Conservation (phyloP, 2,329 filamentous ascomycete species). For the Xylaria digitata region DNA sequence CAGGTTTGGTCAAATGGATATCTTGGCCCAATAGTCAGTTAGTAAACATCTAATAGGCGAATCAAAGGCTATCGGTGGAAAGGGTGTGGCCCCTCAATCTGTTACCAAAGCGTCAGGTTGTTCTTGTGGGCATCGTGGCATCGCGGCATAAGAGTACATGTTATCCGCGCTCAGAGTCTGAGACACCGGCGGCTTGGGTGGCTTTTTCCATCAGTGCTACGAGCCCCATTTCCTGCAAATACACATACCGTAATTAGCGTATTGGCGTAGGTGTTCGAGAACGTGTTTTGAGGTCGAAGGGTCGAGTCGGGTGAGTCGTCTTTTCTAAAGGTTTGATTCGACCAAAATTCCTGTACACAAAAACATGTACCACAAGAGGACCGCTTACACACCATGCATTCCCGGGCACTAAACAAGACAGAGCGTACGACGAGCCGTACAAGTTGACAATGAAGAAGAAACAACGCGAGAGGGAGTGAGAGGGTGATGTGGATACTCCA, state of each 20-base stretch:
- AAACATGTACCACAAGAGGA: constrained; percentile 14
- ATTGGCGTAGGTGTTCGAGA: constrained; percentile 12
- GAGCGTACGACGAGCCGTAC: background rate
- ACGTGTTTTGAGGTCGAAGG: constrained; percentile 3
- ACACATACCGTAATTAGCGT: constrained; percentile 21
- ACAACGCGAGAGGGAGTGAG: too few relatives aligned
- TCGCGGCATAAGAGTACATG: constrained; percentile 46
- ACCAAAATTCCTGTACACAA: background rate
- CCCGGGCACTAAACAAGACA: background rate
- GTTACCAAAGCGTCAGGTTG: constrained; percentile 41
- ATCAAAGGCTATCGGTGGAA: constrained; percentile 33
- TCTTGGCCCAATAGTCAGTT: background rate
- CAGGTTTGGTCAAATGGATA: too few relatives aligned
- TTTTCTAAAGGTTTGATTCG: constrained; percentile 1
- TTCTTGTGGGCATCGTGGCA: constrained; percentile 48
- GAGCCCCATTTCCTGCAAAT: constrained; percentile 35
- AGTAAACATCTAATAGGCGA: constrained; percentile 37
- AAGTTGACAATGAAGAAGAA: constrained; percentile 30
- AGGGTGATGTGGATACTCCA: background rate
- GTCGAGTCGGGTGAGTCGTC: constrained; percentile 5
- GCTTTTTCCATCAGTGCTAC: constrained; percentile 44
- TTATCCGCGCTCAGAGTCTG: constrained; percentile 45
- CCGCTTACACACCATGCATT: constrained; percentile 2
- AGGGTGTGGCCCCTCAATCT: constrained; percentile 24
- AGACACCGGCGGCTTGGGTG: constrained; percentile 50